These are phyloP conservation scores for Pseudotulostoma volvatum DNA, from an alignment of 495 filamentous ascomycete species.

Conservation along the genomic window DNA sequence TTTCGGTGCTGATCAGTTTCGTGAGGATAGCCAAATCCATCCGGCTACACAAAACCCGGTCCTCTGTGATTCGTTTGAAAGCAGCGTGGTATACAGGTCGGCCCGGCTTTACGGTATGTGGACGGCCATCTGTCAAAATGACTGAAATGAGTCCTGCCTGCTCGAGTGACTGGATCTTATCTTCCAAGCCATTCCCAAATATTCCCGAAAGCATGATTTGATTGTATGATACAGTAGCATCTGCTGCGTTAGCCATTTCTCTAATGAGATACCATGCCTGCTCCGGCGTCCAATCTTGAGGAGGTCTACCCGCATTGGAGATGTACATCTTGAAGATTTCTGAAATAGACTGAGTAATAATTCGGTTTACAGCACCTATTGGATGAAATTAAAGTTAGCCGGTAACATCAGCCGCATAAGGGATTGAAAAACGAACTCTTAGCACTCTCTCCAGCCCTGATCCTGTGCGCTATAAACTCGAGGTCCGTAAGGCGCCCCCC, in stretches of 20 bases:
- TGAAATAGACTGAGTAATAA: conserved; percentile 69
- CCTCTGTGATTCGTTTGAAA: conserved; percentile 52
- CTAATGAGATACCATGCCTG: conserved; percentile 87
- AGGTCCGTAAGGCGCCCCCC: conserved; percentile 89
- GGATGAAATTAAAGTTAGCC: no score
- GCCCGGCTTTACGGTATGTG: conserved; percentile 57
- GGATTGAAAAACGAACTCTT: conserved; percentile 37
- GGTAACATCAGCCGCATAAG: no score
- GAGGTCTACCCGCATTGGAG: conserved; percentile 31
- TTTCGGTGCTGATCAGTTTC: conserved; percentile 56
- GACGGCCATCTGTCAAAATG: conserved; percentile 54
- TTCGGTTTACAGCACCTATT: conserved; percentile 68
- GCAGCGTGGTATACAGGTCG: conserved; percentile 79
- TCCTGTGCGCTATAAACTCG: conserved; percentile 78
- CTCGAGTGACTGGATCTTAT: conserved; percentile 59
- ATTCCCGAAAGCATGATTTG: conserved; percentile 60
- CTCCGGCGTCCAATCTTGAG: conserved; percentile 52
- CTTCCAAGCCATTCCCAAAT: conserved; percentile 51
- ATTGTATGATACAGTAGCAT: conserved; percentile 54
- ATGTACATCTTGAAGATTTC: conserved; percentile 93
- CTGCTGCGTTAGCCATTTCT: conserved; percentile 39
- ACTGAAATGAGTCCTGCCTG: conserved; percentile 80
- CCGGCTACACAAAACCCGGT: conserved; percentile 52
- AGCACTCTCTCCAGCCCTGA: conserved; percentile 78
- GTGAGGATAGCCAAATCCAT: conserved; percentile 57